Evolutionary conservation across 106 monocot genomes (phyloP), one percentile per base, ranked within the genome.

Genomic region (Acorus calamus): DNA sequence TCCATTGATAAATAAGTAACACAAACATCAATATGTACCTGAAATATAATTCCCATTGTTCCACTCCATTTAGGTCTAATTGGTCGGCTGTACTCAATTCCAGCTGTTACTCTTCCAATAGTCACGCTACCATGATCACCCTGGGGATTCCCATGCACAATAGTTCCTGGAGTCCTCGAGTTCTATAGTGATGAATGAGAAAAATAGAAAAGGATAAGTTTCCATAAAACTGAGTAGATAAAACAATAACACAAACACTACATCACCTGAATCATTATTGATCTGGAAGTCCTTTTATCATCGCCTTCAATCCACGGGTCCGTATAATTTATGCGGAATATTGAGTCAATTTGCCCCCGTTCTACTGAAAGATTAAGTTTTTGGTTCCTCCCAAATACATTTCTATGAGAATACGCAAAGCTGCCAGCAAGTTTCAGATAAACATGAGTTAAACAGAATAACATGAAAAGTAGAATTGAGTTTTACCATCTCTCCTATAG

Each of bases 251-350:
- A 41, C 53, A 68, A 46, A 50, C 14, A 50, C 53, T 28, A 45
- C 6, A 67, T 49, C 53, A 91, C 96, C 88, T 98, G 96, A 78
- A 91, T 61, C 80, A 83, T 98, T 44, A 91, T 83, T 66, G 87
- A 74, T 70, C 85, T 82, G 13, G 96, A 98, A 45, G 91, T 98
- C 69, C 91, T 79, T 65, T 98, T 98, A 66, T 88, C 80, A 69
- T 98, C 96, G 63, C 91, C 96, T 77, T 88, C 80, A 66, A 98
- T 98, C 96, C 96, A 98, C 45, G 96, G 96, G 63, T 98, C 91
- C 44, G 77, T 98, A 62, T 88, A 98, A 74, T 98, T 98, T 57
- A 98, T 56, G 52, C 96, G 87, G 69, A 88, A 91, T 71, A 98
- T 85, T 48, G 96, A 98, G 62, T 98, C 96, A 61, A 98, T 79